Percentiles rank a stretch among this genome's conserved stretches.
phyloP scores from a whole-genome alignment of 1,284 basidiomycete species.

The Moesziomyces sp. region DNA sequence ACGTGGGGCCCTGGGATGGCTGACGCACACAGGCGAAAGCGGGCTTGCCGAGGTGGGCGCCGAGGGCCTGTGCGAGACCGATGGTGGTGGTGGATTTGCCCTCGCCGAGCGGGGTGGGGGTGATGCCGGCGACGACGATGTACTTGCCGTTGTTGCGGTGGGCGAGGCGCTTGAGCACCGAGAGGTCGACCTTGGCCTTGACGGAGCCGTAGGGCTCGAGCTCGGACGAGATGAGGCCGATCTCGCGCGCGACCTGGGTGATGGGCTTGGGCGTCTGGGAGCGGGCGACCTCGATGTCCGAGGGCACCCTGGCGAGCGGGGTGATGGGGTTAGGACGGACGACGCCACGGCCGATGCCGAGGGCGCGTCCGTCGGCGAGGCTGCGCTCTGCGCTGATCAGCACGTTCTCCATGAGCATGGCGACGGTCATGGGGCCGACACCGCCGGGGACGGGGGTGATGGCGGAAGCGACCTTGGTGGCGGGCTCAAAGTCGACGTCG shows the following conservation, averaged over 20 bases:
- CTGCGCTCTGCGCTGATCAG: conserved; percentile 82
- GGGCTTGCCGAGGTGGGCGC: conserved; percentile 90
- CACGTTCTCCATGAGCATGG: conserved; percentile 97
- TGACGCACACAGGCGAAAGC: conserved; percentile 99
- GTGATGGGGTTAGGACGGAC: conserved; percentile 83
- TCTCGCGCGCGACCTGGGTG: conserved; percentile 83
- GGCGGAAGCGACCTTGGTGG: conserved; percentile 80
- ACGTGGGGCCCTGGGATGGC: conserved; percentile 97
- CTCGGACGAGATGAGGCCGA: conserved; percentile 86
- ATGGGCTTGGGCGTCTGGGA: conserved; percentile 93
- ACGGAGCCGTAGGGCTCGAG: conserved; percentile 94
- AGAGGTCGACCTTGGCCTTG: conserved; percentile 96
- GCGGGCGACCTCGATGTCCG: conserved; percentile 94
- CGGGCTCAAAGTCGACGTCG: conserved; percentile 88
- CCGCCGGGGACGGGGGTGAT: conserved; percentile 96
- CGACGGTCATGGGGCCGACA: conserved; percentile 99
- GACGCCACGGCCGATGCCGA: conserved; percentile 73
- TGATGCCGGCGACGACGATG: conserved; percentile 96
- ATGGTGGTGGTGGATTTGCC: conserved; percentile 99
- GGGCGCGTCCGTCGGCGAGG: conserved; percentile 75
- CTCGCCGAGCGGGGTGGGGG: conserved; percentile 96
- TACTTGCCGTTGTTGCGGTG: conserved; percentile 95
- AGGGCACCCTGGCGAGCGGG: conserved; percentile 79
- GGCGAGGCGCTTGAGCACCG: conserved; percentile 83
- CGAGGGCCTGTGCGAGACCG: conserved; percentile 94